Evolutionary conservation across 768 basidiomycete species (phyloP), one percentile per base, ranked within the genome.

Genomic region (Rhodotorula babjevae): DNA sequence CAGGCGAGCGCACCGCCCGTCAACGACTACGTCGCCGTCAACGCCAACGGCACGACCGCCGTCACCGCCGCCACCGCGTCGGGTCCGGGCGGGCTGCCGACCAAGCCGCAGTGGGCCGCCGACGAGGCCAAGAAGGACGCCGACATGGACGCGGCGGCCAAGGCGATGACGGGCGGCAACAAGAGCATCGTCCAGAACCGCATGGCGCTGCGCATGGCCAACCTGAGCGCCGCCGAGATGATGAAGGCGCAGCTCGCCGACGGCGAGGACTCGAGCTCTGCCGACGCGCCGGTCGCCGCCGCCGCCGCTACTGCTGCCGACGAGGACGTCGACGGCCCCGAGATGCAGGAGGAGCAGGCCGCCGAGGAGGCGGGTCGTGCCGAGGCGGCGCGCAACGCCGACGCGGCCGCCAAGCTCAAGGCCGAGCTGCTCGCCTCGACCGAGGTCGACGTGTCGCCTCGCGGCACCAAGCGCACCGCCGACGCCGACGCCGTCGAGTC

Each of bases 201-300:
- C 71, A 88, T 95, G 87, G 95, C 95, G 42, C 42, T 61, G 73
- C 87, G 94, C 72, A 88, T 95, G 87, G 95, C 95, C 44, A 98
- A 98, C 80, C 87, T 98, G 87, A 92, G 88, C 83, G 95, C 95
- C 58, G 94, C 94, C 67, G 92, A 98, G 80, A 86, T 89, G 80
- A 84, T 98, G 78, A 94, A 92, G 82, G 93, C 92, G 63, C 92
- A 97, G 81, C 81, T 97, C 74, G 86, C 88, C 14, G 80, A 49
- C 44, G 60, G n/a, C 60, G 58, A 27, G 11, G 10, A 57, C 44
- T 9, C 36, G 36, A 36, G 36, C 36, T 36, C 36, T 4, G 9
- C 36, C 36, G 36, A 36, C 36, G 36, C 36, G 36, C 36, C 36
- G 36, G 9, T 9, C 36, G 36, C 36, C 36, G 53, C n/a, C 29